Conservation (phyloP, 2,329 filamentous ascomycete genomes). For the Daldinia sp. region DNA sequence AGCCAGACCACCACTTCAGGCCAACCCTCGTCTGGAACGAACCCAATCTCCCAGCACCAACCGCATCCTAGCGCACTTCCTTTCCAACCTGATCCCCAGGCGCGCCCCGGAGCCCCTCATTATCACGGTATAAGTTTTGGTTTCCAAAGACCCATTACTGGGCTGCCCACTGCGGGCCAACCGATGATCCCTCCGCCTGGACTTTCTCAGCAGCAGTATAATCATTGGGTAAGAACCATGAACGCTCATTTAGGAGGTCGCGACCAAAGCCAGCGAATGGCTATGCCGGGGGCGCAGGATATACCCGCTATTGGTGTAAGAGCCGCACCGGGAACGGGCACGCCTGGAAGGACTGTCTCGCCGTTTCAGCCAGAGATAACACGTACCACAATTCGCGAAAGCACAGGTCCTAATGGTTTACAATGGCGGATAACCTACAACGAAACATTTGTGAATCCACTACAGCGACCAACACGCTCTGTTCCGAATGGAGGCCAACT, state of each 20-base stretch:
- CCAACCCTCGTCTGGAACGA: constrained; percentile 34
- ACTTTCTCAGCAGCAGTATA: constrained; percentile 36
- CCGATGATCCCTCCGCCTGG: constrained; percentile 27
- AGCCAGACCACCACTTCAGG: constrained; percentile 2
- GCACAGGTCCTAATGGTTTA: constrained; percentile 59
- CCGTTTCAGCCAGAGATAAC: constrained; percentile 48
- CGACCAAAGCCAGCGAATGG: constrained; percentile 56
- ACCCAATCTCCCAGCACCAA: constrained; percentile 25
- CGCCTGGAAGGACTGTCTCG: constrained; percentile 44
- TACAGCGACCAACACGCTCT: constrained; percentile 36
- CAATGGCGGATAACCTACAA: constrained; percentile 62
- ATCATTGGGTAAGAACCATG: constrained; percentile 46
- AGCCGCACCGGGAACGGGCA: constrained; percentile 41
- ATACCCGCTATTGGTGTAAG: constrained; percentile 32
- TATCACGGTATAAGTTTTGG: constrained; percentile 38
- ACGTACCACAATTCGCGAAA: constrained; percentile 58
- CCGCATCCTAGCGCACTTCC: constrained; percentile 16
- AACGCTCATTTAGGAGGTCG: constrained; percentile 57
- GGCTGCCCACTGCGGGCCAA: constrained; percentile 11
- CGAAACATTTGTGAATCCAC: constrained; percentile 47
- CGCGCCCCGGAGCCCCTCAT: constrained; percentile 26
- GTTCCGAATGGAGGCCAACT: constrained; percentile 46
- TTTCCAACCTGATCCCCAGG: constrained; percentile 27
- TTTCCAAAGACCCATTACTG: constrained; percentile 25
- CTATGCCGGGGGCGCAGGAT: constrained; percentile 53